Percentiles rank a stretch among this genome's conserved stretches.
These are phyloP conservation scores for Diaporthe eres DNA, from an alignment of 2,329 filamentous ascomycete species.

Conservation along the genomic window DNA sequence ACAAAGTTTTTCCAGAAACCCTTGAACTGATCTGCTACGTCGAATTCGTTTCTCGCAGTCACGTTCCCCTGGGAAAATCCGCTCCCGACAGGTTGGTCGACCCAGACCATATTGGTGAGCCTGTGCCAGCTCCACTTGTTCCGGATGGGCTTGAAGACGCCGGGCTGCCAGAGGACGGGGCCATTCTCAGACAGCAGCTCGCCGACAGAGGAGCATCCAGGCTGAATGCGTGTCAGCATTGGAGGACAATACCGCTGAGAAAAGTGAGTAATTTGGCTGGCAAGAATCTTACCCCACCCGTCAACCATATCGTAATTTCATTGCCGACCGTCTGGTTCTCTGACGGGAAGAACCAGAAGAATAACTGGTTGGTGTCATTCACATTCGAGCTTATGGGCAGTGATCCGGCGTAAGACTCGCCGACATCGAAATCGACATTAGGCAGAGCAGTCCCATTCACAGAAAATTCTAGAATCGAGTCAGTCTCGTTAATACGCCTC, in stretches of 20 bases:
- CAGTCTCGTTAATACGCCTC: neutral
- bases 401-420: constrained; percentile 73
- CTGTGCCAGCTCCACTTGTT: constrained; percentile 81
- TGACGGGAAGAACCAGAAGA: constrained; percentile 76
- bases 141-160: constrained; percentile 72
- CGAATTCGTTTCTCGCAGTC: constrained; percentile 73
- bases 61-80: constrained; percentile 76
- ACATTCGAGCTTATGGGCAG: constrained; percentile 66
- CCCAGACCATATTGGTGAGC: constrained; percentile 81
- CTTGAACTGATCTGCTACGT: constrained; percentile 77
- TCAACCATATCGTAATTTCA: constrained; percentile 72
- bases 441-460: constrained; percentile 75
- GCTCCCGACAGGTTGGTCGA: constrained; percentile 75
- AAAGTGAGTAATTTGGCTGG: constrained; percentile 59
- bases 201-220: constrained; percentile 70
- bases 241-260: constrained; percentile 73
- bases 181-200: constrained; percentile 82
- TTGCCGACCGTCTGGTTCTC: constrained; percentile 61
- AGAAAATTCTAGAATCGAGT: constrained; percentile 63
- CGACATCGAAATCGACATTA: constrained; percentile 76
- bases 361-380: constrained; percentile 56
- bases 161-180: constrained; percentile 76
- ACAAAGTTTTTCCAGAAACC: constrained; percentile 84
- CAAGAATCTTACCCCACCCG: constrained; percentile 58
- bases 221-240: constrained; percentile 47